phyloP scores from a whole-genome alignment of 108 stramenopile species.

The Stephanodiscus triporus region DNA sequence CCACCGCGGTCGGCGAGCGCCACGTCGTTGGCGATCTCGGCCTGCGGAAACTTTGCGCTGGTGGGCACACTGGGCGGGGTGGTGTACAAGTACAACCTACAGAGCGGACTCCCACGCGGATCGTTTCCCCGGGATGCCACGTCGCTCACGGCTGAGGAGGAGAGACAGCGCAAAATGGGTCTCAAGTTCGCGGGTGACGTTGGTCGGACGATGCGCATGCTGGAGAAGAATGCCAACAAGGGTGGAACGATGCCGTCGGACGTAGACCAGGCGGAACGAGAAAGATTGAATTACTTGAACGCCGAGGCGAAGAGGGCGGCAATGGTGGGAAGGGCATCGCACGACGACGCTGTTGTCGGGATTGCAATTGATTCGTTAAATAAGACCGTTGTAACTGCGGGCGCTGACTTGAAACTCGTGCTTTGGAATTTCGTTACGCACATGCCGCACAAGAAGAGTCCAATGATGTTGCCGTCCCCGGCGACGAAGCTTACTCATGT shows the following conservation, averaged over 20 bases:
- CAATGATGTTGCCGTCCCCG: conserved; percentile 64
- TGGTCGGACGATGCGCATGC: conserved; percentile 63
- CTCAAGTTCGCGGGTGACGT: conserved; percentile 64
- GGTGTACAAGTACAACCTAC: conserved; percentile 95
- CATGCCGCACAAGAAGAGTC: conserved; percentile 83
- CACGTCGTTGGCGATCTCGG: conserved; percentile 74
- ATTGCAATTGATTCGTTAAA: conserved; percentile 91
- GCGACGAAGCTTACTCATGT: conserved; percentile 80
- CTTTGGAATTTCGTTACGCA: conserved; percentile 92
- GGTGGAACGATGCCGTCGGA: conserved; percentile 62
- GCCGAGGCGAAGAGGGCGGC: conserved; percentile 44
- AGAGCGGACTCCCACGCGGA: conserved; percentile 90
- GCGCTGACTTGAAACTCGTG: conserved; percentile 86
- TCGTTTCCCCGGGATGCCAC: conserved; percentile 67
- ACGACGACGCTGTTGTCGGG: conserved; percentile 86
- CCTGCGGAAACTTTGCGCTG: conserved; percentile 89
- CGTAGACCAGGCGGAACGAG: conserved; percentile 69
- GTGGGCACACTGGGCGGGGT: conserved; percentile 93
- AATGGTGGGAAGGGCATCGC: conserved; percentile 63
- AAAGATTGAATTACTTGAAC: conserved; percentile 48
- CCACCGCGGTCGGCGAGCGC: conserved; percentile 73
- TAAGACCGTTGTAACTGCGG: conserved; percentile 79
- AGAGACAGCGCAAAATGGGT: conserved; percentile 29
- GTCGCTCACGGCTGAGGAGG: conserved; percentile 28
- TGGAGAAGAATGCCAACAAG: conserved; percentile 74